Percentiles rank a stretch among this genome's conserved stretches.
Evolutionary conservation across 163 green algal species (phyloP).

Genomic region (Chlorella variabilis): DNA sequence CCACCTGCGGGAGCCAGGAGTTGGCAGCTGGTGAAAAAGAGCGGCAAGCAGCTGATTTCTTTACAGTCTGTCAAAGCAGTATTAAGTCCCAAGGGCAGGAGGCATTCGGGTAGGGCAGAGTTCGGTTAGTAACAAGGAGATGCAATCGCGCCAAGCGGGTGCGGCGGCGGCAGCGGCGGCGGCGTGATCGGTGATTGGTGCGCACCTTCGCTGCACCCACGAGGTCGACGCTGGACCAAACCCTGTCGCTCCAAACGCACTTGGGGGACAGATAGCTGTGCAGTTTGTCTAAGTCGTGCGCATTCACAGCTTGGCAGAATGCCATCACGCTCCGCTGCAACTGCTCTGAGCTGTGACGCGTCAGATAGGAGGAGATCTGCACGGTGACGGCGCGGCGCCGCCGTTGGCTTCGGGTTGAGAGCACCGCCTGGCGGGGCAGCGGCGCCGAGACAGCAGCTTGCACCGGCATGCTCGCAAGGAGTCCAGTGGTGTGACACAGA

Average conservation of each 20-base stretch:
- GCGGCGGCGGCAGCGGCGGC: not conserved
- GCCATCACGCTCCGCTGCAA: not conserved
- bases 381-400: not conserved
- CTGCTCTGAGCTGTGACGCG: not conserved
- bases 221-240: not conserved
- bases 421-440: too few species aligned
- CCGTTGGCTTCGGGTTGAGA: not conserved
- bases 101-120: too few species aligned
- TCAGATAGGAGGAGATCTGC: not conserved
- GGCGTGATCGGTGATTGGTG: not conserved
- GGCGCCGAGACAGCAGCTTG: too few species aligned
- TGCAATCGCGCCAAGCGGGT: too few species aligned
- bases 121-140: too few species aligned
- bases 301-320: not conserved
- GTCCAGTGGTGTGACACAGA: too few species aligned
- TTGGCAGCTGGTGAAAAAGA: too few species aligned
- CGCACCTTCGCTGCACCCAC: not conserved
- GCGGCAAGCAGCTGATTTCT: not conserved
- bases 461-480: too few species aligned
- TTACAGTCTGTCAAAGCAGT: too few species aligned
- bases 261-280: not conserved
- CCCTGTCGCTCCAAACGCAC: not conserved
- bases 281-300: not conserved
- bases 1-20: not conserved
- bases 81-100: too few species aligned